Conservation (phyloP, 2,329 filamentous ascomycete genomes). For the Tolypocladium pustulatum region DNA sequence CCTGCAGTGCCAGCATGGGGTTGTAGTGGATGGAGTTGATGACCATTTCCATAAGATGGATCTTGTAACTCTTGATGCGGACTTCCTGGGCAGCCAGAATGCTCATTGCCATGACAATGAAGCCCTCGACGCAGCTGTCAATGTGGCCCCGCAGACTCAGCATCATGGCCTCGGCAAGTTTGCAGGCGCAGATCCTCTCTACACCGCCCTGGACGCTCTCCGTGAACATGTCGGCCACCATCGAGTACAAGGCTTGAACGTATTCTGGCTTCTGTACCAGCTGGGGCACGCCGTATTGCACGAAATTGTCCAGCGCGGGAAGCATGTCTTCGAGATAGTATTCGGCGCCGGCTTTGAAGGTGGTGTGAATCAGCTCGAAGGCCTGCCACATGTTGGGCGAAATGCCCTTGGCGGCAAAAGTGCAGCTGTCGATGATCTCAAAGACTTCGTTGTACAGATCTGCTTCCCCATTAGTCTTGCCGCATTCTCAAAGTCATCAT, state of each 20-base stretch:
- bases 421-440: slow-evolving; percentile 98
- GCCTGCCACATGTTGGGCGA: slow-evolving; percentile 98
- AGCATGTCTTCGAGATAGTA: slow-evolving; percentile 98
- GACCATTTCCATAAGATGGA: slow-evolving; percentile 97
- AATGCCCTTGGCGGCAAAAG: slow-evolving; percentile 91
- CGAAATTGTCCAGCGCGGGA: slow-evolving; percentile 93
- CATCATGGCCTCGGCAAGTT: slow-evolving; percentile 95
- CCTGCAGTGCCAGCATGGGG: slow-evolving; percentile 69
- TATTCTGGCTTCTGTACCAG: slow-evolving; percentile 78
- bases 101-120: slow-evolving; percentile 81
- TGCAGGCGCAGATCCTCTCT: slow-evolving; percentile 94
- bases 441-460: slow-evolving; percentile 97
- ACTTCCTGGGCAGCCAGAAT: slow-evolving; percentile 66
- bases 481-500: slow-evolving; percentile 7
- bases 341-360: slow-evolving; percentile 94
- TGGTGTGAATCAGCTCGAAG: slow-evolving; percentile 91
- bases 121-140: slow-evolving; percentile 79
- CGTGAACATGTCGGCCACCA: slow-evolving; percentile 91
- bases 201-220: slow-evolving; percentile 89
- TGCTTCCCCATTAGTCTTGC: slow-evolving; percentile 16
- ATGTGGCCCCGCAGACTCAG: slow-evolving; percentile 82
- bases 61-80: slow-evolving; percentile 86
- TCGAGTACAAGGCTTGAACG: slow-evolving; percentile 77
- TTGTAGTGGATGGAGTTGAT: slow-evolving; percentile 99
- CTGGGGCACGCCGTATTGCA: slow-evolving; percentile 77